Percentiles rank a stretch among this genome's conserved stretches.
These are phyloP conservation scores for Acanthamoeba royreba DNA, from an alignment of 208 protist genomes.

Conservation along the genomic window DNA sequence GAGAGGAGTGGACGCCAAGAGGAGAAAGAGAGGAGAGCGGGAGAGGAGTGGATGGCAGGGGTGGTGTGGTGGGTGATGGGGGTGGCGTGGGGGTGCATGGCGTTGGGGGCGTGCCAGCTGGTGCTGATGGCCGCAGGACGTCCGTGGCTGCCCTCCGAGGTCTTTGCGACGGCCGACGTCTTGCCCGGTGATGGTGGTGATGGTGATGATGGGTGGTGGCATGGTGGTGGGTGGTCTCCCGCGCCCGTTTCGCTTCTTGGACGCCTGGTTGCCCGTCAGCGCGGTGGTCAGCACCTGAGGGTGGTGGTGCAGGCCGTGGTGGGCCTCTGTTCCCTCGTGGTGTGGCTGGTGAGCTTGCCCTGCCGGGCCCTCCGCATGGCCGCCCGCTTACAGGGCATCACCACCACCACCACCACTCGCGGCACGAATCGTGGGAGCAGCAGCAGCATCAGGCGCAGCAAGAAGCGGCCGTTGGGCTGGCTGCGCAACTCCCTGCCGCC, in stretches of 20 bases:
- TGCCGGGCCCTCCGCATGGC: not conserved
- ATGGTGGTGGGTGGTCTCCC: not conserved
- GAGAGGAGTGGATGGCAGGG: not conserved
- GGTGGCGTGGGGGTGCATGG: not conserved
- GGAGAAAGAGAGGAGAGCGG: too few relatives aligned
- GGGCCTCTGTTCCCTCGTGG: not conserved
- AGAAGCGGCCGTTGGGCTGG: not conserved
- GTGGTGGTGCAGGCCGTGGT: not conserved
- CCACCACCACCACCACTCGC: not conserved
- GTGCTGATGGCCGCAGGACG: not conserved
- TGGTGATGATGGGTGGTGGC: not conserved
- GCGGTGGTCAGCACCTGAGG: too few relatives aligned
- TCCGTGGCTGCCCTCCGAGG: not conserved
- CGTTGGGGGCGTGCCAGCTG: not conserved
- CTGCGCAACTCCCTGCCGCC: not conserved
- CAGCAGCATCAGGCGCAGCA: not conserved
- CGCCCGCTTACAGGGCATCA: not conserved
- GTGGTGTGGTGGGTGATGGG: not conserved
- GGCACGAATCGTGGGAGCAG: not conserved
- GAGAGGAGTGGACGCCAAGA: too few relatives aligned
- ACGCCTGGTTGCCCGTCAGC: too few relatives aligned
- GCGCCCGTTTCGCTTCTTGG: not conserved
- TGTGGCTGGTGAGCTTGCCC: not conserved
- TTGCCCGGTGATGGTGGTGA: not conserved
- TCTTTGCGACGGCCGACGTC: not conserved